Evolutionary conservation across 768 basidiomycete species (phyloP).

Genomic region (Dentipellis sp.): DNA sequence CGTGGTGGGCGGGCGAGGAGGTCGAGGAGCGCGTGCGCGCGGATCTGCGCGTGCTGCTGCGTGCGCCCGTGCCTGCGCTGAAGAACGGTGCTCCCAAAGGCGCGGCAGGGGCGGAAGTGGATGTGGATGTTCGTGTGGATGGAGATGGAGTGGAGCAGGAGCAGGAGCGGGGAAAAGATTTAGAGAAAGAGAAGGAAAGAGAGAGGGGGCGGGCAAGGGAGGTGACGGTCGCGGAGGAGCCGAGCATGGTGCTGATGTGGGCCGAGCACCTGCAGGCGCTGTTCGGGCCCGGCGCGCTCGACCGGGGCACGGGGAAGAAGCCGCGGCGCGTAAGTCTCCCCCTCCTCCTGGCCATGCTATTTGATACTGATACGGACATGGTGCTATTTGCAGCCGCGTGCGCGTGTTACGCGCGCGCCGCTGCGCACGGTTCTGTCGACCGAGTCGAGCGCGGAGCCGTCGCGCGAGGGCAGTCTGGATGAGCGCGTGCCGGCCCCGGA

Average conservation of each 20-base stretch:
- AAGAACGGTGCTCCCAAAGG: too few species aligned
- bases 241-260: conserved; percentile 4
- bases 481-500: too few species aligned
- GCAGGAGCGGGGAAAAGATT: neutral
- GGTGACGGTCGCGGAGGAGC: neutral
- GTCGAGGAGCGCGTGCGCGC: neutral
- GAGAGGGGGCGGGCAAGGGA: neutral
- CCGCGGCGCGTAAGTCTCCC: conserved; percentile 2
- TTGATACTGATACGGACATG: too few species aligned
- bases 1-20: neutral
- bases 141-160: neutral
- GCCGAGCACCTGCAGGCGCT: conserved; percentile 7
- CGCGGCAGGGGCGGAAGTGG: too few species aligned
- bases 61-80: too few species aligned
- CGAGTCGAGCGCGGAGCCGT: too few species aligned
- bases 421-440: too few species aligned
- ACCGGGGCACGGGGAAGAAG: conserved; percentile 10
- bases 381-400: too few species aligned
- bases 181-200: neutral
- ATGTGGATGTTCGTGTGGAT: too few species aligned
- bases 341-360: neutral
- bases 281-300: conserved; percentile 9
- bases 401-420: too few species aligned
- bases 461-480: too few species aligned
- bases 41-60: neutral